Base-by-base conservation (phyloP, 2,329 filamentous ascomycete species). In the Eurotiales sp. region DNA sequence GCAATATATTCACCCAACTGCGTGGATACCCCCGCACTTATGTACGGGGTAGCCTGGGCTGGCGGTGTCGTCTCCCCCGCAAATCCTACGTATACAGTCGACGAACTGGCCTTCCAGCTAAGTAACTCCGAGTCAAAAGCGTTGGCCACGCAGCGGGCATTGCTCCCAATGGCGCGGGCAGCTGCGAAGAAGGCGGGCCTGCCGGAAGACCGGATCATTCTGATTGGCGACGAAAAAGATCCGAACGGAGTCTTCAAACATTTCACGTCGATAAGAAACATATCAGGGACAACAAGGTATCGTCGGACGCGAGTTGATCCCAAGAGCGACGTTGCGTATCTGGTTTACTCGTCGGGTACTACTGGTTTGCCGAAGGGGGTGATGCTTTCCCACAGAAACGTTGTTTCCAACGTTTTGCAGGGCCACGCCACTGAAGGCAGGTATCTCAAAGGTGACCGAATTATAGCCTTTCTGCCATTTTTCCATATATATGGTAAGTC, bases 321-420 rank as follows among this genome's bases (percentile, higher is more conserved):
- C 0, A 77, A 79, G 45, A 84, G 83, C 52, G 90, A 96, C 64
- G 67, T 93, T 22, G 86, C 89, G 0, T 95, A 93, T 62, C 71
- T 96, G 52, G 89, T 95, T 0, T 96, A 95, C 68, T 90, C 85
- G 45, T 91, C 86, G 7, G 92, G 92, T 7, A 97, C 92, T 0
- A 96, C 92, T 0, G 92, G 92, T 2, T 74, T 90, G 46, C 91
- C 92, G 0, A 97, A 97, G 70, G 92, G 91, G 14, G 92, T 96
- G 12, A 87, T 89, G 81, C 76, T 96, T 27, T 87, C 83, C 7
- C 92, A 97, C 69, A 69, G 73, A 57, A 96, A 96, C 66, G 84
- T 96, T 54, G 81, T 95, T 10, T 74, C 88, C 53, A 95, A 96
- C 67, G 65, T 84, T 6, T 59, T 80, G 25, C 85, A 88, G 69